Evolutionary conservation across 2,329 filamentous ascomycete species (phyloP).

Genomic region (Diaporthe sp.): DNA sequence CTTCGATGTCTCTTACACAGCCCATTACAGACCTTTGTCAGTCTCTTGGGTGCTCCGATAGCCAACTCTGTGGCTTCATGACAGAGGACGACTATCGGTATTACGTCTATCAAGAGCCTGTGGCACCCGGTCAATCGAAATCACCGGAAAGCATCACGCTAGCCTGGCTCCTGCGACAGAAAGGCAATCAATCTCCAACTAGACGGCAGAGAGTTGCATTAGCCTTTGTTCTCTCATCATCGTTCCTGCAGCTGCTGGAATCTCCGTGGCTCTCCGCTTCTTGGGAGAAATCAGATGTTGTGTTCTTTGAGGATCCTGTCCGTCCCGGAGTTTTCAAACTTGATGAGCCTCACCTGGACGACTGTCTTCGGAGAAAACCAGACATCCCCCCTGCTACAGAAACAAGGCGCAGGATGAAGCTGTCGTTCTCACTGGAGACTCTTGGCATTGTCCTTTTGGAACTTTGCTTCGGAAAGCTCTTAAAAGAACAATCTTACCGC

Average conservation of each 20-base stretch:
- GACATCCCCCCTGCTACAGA: not conserved
- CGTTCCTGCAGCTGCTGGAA: not conserved
- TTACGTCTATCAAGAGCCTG: not conserved
- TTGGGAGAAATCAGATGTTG: not conserved
- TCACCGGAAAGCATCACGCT: not conserved
- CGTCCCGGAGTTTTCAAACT: not conserved
- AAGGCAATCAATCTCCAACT: too few relatives aligned
- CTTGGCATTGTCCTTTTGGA: not conserved
- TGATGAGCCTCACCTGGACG: not conserved
- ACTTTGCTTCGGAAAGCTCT: not conserved
- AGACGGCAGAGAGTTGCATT: not conserved
- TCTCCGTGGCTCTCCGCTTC: not conserved
- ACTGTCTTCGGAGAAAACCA: not conserved
- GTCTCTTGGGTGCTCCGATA: not conserved
- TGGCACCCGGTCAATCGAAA: not conserved
- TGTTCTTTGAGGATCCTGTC: not conserved
- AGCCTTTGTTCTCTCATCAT: not conserved
- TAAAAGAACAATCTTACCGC: not conserved
- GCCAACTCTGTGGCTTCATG: not conserved
- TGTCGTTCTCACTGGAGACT: not conserved
- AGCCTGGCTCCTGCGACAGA: not conserved
- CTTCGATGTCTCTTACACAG: too few relatives aligned
- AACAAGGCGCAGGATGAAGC: not conserved
- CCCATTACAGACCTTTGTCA: not conserved
- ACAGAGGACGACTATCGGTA: not conserved